These are phyloP conservation scores for Bertia moriformis DNA, from an alignment of 2,329 filamentous ascomycete genomes.

Conservation along the genomic window DNA sequence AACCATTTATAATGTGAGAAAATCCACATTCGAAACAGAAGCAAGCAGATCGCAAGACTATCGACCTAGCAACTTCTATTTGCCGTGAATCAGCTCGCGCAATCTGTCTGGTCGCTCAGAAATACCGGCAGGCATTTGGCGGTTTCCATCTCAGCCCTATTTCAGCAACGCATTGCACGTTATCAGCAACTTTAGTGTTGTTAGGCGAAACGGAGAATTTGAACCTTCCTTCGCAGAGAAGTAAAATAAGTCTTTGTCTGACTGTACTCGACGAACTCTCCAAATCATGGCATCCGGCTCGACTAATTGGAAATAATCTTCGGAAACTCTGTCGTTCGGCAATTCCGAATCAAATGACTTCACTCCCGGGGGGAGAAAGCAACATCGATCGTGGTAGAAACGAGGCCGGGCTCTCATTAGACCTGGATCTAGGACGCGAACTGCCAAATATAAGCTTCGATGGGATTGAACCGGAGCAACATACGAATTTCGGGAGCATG, in stretches of 20 bases:
- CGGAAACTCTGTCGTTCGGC: not conserved
- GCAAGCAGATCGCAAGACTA: not conserved
- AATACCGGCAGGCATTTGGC: conserved; percentile 16
- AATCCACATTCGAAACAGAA: not conserved
- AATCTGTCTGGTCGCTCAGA: conserved; percentile 11
- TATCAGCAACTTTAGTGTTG: conserved; percentile 15
- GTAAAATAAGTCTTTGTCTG: not conserved
- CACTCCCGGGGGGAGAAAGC: not conserved
- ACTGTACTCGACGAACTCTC: not conserved
- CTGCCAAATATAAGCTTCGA: no score
- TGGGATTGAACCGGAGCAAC: no score
- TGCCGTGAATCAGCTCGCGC: conserved; percentile 10
- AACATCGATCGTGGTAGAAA: no score
- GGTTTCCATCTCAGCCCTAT: conserved; percentile 17
- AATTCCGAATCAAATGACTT: not conserved
- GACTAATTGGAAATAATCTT: not conserved
- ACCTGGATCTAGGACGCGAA: no score
- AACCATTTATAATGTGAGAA: conserved; percentile 9
- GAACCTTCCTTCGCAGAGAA: not conserved
- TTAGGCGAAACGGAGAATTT: conserved; percentile 4
- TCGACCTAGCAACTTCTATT: conserved; percentile 4
- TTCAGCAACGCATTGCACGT: conserved; percentile 16
- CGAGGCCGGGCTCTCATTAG: no score
- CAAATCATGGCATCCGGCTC: not conserved
- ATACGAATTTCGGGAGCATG: not conserved